Evolutionary conservation across 1,284 basidiomycete genomes (phyloP), one percentile per base, ranked within the genome.

Genomic region (Cystobasidiaceae sp.): DNA sequence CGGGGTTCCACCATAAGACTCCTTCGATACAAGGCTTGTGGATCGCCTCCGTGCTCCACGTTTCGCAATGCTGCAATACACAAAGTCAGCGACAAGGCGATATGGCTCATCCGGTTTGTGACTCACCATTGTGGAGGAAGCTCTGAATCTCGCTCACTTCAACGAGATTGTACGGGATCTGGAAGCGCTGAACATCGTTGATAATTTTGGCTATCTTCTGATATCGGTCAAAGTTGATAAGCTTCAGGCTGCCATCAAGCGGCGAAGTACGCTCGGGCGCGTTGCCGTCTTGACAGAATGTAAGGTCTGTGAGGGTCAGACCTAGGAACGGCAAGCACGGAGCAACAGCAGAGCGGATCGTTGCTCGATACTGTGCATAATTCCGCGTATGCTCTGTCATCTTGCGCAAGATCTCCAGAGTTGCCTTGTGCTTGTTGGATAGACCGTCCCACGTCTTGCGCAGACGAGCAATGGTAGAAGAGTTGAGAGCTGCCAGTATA

Each of bases 251-350:
- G 1, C 87, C 81, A 60, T 86, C 85, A 17, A 66, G 28, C 7
- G 75, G 89, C 11, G 90, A 89, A n/a, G 86, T 82, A 69, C 94
- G 83, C 71, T 86, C 82, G 7, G 88, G 87, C 8, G 91, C 87
- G 76, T 97, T 97, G 37, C 94, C 94, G 74, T 96, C 94, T 56
- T 89, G 85, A 72, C 90, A 93, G 78, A 97, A 97, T 1, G 93
- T 97, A n/a, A 11, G 34, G 25, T 34, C 21, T 4, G 27, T 61
- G 46, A 51, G 70, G 55, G 77, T 82, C 71, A 76, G 90, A n/a
- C 90, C 92, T 48, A 94, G 82, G 82, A 96, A 96, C 4, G 93
- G 93, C 23, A 97, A 84, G 25, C 90, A 91, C 19, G 93, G 90
- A 8, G 90, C 88, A 2, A 85, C 83, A 13, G 87, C 90, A 71